phyloP scores from a whole-genome alignment of 345 rosid genomes.

The Draba incana region DNA sequence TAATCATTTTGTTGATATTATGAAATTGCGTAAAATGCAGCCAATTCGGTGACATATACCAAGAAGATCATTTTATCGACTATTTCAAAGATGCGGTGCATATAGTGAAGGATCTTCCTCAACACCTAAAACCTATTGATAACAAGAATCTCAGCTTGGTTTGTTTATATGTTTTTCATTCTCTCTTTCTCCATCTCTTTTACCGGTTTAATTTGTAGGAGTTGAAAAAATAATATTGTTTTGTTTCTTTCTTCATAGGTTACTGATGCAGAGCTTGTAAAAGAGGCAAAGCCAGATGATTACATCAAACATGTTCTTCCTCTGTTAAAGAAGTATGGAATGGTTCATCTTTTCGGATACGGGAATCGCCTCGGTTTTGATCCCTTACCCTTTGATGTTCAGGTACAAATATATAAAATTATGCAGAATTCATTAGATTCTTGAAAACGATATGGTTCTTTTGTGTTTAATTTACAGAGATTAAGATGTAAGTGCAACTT shows the following conservation, averaged over 20 bases:
- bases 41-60: constrained; percentile 87
- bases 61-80: constrained; percentile 64
- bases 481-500: constrained; percentile 95
- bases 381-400: constrained; percentile 73
- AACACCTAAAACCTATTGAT: constrained; percentile 56
- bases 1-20: background rate
- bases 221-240: background rate
- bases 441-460: constrained; percentile 15
- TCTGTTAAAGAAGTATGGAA: constrained; percentile 52
- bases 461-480: constrained; percentile 48
- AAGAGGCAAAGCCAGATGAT: constrained; percentile 81
- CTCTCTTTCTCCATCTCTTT: background rate
- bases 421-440: constrained; percentile 1
- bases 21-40: constrained; percentile 43
- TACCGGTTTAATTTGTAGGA: background rate
- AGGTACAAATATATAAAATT: constrained; percentile 48
- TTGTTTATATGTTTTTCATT: constrained; percentile 24
- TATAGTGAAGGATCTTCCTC: constrained; percentile 79
- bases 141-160: constrained; percentile 76
- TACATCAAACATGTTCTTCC: constrained; percentile 68
- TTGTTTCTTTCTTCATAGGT: constrained; percentile 48
- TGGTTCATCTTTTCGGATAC: constrained; percentile 86
- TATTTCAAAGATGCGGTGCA: constrained; percentile 62
- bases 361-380: constrained; percentile 95
- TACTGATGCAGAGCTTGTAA: constrained; percentile 78